phyloP scores from a whole-genome alignment of 495 filamentous ascomycete species.

The Hypomontagnella monticulosa region DNA sequence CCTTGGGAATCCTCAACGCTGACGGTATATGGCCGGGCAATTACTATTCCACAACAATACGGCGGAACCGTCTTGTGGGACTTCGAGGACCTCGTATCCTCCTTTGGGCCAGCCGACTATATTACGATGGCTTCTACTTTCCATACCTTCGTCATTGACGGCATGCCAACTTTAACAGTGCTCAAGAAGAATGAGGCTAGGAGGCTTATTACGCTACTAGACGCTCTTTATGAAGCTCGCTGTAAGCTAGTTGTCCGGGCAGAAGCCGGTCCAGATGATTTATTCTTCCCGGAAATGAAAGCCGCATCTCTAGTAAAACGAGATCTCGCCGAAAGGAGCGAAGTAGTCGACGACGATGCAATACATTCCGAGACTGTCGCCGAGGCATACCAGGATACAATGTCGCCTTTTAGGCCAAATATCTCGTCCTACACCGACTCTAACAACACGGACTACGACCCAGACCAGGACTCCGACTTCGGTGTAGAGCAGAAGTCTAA shows the following conservation, averaged over 20 bases:
- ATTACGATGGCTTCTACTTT: constrained; percentile 74
- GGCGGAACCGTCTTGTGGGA: constrained; percentile 63
- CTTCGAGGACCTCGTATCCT: constrained; percentile 67
- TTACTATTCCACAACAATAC: constrained; percentile 61
- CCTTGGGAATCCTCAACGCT: constrained; percentile 61
- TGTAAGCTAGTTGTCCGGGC: constrained; percentile 71
- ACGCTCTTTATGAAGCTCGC: constrained; percentile 74
- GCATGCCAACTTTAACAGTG: constrained; percentile 65
- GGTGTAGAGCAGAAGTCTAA: constrained; percentile 42
- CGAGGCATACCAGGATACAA: constrained; percentile 74
- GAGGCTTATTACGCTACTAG: constrained; percentile 74
- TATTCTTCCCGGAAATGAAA: constrained; percentile 73
- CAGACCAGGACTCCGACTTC: constrained; percentile 61
- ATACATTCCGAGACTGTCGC: constrained; percentile 74
- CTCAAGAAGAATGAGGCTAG: constrained; percentile 76
- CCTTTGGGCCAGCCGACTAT: constrained; percentile 76
- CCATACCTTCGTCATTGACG: constrained; percentile 72
- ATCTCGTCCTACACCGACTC: constrained; percentile 64
- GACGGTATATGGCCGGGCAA: constrained; percentile 66
- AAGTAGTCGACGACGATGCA: constrained; percentile 55
- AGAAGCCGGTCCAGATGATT: constrained; percentile 66
- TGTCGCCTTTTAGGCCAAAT: constrained; percentile 76
- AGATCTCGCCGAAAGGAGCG: constrained; percentile 18
- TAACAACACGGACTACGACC: constrained; percentile 52
- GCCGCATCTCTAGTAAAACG: constrained; percentile 1